Base-by-base conservation (phyloP, 495 filamentous ascomycete genomes). In the Hypomontagnella monticulosa region DNA sequence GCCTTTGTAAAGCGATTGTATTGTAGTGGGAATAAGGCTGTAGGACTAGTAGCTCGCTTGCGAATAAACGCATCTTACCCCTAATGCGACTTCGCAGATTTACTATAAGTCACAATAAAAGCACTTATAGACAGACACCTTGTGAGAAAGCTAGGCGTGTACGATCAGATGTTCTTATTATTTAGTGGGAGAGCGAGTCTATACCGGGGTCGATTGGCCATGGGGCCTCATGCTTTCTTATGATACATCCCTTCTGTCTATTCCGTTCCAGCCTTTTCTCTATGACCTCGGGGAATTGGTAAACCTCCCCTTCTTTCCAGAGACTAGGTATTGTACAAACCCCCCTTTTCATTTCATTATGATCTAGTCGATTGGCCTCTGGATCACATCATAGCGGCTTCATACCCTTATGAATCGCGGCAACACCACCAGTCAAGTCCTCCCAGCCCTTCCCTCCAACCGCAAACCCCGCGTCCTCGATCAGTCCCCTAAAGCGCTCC, bases 391-490 rank as follows among this genome's bases (percentile, higher is more conserved):
- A 70, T 27, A 91, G 60, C 3, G 93, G 93, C 82, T 99, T 99
- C 66, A 99, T 87, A 15, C 96, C 95, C 82, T 93, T 97, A 77
- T 98, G 96, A 69, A 98, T 93, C 50, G 93, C 93, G 10, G 96
- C 95, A 73, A 99, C 91, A 0, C 95, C 95, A 33, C 90, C 88
- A 0, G 90, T 97, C 72, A 99, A 72, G 75, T 98, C 89, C 79
- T 96, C 93, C 75, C 86, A 97, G 2, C 92, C 92, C 50, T 87
- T 76, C 1, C 91, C 92, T 15, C 89, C 93, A 47, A 96, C 85
- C 73, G 89, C 73, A 73, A 99, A 98, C 11, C 95, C 96, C 37
- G 92, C 94, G 59, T 89, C 87, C 72, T 86, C 78, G 71, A 99
- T 95, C 93, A 98, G 95, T 42, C 85, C 85, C 66, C 87, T 80